Evolutionary conservation across 139 green algal genomes (phyloP), one percentile per base, ranked within the genome.

Genomic region (Pleodorina starrii): DNA sequence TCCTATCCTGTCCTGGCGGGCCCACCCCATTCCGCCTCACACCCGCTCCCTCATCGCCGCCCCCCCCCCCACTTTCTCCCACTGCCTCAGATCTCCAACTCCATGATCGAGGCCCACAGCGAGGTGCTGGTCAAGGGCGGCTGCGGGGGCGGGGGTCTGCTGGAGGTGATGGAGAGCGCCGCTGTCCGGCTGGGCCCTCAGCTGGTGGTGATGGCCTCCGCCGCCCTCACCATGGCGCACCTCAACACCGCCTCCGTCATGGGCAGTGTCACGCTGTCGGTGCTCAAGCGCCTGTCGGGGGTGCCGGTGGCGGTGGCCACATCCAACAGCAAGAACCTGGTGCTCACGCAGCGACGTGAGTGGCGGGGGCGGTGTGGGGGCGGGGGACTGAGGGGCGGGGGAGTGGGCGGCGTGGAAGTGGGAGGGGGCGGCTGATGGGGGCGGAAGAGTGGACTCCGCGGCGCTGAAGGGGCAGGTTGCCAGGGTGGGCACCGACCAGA

Each of bases 151-250:
- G 50, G 9, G 21, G 91, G 91, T 9, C 85, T 93, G 71, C 78
- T 93, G 44, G 91, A 93, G 21, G 51, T 43, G 54, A 88, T 93
- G 75, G 88, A 93, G 79, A 27, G n/a, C 32, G 90, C 88, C 35
- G 84, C 78, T 2, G 1, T 11, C 48, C n/a, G 23, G 54, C 50
- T 85, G 54, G 27, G 21, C 5, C 85, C 73, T 40, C 51, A 85
- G 35, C 50, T 93, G 43, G 77, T 93, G 36, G 84, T 93, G 21
- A 91, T 93, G 87, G 91, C 82, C 75, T 90, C 80, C 63, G 29
- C 79, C 21, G 84, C 89, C 50, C 84, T 92, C 69, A 92, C 90
- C 90, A 89, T 87, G 81, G 35, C 23, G 40, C 75, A 83, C 84
- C 68, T 93, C 36, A 86, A 85, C 68, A 84, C 87, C 7, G 69